Evolutionary conservation across 495 filamentous ascomycete species (phyloP).

Genomic region (Aspergillus diversus): DNA sequence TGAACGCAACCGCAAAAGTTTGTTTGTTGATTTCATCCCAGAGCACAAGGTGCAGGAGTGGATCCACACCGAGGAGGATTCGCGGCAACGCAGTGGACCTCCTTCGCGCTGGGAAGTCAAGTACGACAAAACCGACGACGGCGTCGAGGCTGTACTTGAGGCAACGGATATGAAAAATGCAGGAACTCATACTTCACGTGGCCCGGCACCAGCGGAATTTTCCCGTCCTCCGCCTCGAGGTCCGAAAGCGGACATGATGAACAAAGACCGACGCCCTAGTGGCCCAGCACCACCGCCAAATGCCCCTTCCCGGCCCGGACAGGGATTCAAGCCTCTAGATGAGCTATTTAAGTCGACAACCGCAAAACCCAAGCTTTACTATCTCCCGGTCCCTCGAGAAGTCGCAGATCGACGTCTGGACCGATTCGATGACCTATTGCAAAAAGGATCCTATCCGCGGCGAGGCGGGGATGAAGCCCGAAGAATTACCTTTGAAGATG

Average conservation of each 20-base stretch:
- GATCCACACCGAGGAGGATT: constrained; percentile 68
- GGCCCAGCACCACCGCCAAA: constrained; percentile 23
- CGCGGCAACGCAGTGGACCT: constrained; percentile 48
- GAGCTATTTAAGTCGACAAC: constrained; percentile 64
- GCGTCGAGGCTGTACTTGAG: constrained; percentile 57
- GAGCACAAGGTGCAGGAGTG: constrained; percentile 72
- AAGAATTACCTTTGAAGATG: constrained; percentile 78
- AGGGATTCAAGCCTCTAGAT: constrained; percentile 63
- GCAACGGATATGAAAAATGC: constrained; percentile 45
- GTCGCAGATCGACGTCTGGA: constrained; percentile 67
- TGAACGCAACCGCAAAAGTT: constrained; percentile 78
- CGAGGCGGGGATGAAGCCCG: constrained; percentile 66
- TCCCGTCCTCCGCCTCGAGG: constrained; percentile 40
- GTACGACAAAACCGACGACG: constrained; percentile 64
- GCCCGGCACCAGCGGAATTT: constrained; percentile 30
- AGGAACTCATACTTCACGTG: constrained; percentile 28
- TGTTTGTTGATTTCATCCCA: constrained; percentile 92
- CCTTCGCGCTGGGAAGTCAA: constrained; percentile 69
- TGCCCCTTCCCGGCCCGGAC: constrained; percentile 36
- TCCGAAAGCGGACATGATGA: constrained; percentile 36
- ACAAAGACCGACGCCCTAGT: constrained; percentile 29
- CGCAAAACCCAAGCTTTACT: constrained; percentile 73
- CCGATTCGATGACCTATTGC: constrained; percentile 57
- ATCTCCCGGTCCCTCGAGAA: constrained; percentile 53
- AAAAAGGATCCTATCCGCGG: constrained; percentile 47